A percentile compares a stretch with the other conserved stretches of the same genome.
Evolutionary conservation across 768 basidiomycete species (phyloP).

Genomic region (Sarcodon aspratus): DNA sequence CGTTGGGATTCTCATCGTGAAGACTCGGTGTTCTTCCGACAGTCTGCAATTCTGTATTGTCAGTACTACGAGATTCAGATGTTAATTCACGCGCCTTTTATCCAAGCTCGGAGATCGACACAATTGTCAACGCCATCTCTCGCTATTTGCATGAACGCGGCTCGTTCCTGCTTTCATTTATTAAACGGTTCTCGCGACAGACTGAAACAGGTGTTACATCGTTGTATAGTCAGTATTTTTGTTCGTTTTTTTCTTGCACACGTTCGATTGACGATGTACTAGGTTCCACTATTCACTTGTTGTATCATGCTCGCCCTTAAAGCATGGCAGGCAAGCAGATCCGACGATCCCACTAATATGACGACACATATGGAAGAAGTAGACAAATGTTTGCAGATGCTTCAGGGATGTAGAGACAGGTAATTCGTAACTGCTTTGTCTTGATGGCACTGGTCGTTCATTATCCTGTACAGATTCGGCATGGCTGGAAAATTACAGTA

Average conservation of each 20-base stretch:
- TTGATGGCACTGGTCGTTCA: too few relatives aligned
- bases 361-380: slow-evolving; percentile 48
- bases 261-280: neutral
- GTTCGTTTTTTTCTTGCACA: too few relatives aligned
- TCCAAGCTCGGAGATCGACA: slow-evolving; percentile 20
- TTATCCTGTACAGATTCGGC: too few relatives aligned
- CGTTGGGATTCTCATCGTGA: slow-evolving; percentile 24
- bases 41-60: slow-evolving; percentile 15
- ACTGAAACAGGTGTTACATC: slow-evolving; percentile 18
- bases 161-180: slow-evolving; percentile 30
- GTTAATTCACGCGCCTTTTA: slow-evolving; percentile 34
- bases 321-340: slow-evolving; percentile 46
- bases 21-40: neutral
- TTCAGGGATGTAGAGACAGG: slow-evolving; percentile 10
- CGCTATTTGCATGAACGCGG: slow-evolving; percentile 35
- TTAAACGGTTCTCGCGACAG: slow-evolving; percentile 23
- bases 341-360: slow-evolving; percentile 33
- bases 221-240: neutral
- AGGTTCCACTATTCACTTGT: slow-evolving; percentile 19
- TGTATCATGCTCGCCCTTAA: slow-evolving; percentile 49
- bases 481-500: too few relatives aligned
- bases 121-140: slow-evolving; percentile 27
- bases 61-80: slow-evolving; percentile 30
- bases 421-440: too few relatives aligned
- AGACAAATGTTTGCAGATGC: slow-evolving; percentile 41